Percentiles rank a stretch among this genome's conserved stretches.
Evolutionary conservation across 192 early-diverging fungal species (phyloP).

Genomic region (Rhizophagus clarus): DNA sequence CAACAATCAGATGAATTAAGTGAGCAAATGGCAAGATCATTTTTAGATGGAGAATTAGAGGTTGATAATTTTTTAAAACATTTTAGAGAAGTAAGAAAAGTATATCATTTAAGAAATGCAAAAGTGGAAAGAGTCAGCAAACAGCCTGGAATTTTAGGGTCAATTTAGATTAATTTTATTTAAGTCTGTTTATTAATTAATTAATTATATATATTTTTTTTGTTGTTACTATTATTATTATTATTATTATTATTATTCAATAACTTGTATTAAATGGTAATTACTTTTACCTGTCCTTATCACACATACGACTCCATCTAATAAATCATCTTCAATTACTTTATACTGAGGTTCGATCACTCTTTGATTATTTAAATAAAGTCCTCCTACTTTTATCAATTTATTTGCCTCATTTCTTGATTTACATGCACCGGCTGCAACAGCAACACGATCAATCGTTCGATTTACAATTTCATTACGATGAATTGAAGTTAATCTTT

Average conservation of each 20-base stretch:
- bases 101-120: constrained; percentile 50
- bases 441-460: constrained; percentile 61
- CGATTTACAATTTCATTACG: constrained; percentile 46
- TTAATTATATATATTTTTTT: too few relatives aligned
- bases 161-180: neutral
- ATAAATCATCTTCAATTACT: constrained; percentile 54
- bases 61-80: constrained; percentile 49
- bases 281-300: constrained; percentile 81
- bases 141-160: constrained; percentile 21
- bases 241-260: neutral
- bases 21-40: constrained; percentile 47
- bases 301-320: constrained; percentile 68
- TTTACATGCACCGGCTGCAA: constrained; percentile 59
- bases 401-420: constrained; percentile 84
- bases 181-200: too few relatives aligned
- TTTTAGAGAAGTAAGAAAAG: constrained; percentile 50
- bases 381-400: constrained; percentile 72
- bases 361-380: constrained; percentile 76
- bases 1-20: constrained; percentile 49
- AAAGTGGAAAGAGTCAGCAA: constrained; percentile 41
- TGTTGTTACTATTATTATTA: too few relatives aligned
- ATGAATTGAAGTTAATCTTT: constrained; percentile 53
- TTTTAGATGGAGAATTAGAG: constrained; percentile 45
- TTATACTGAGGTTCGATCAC: constrained; percentile 45
- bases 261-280: constrained; percentile 59